phyloP scores from a whole-genome alignment of 441 rosid species.

The Erodium texanum region DNA sequence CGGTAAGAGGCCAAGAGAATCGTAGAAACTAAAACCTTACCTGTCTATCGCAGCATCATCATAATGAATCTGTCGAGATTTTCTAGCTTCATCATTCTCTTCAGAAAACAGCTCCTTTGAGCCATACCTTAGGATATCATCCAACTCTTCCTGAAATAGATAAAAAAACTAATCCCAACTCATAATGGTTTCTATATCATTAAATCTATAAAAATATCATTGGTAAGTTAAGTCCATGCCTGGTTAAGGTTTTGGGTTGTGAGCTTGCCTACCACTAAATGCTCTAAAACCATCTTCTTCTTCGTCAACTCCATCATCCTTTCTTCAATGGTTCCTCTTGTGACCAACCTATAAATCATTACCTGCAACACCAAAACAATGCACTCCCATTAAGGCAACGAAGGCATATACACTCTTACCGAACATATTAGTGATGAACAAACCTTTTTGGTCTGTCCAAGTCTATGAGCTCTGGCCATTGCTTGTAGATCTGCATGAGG shows the following conservation, averaged over 20 bases:
- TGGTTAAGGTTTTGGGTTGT: constrained; percentile 94
- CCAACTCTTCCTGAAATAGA: constrained; percentile 83
- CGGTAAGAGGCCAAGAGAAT: constrained; percentile 6
- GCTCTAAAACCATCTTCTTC: constrained; percentile 99
- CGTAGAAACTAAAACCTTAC: constrained; percentile 28
- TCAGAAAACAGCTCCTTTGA: constrained; percentile 95
- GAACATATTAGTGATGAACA: too few relatives aligned
- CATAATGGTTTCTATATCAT: too few relatives aligned
- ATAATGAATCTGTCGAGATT: constrained; percentile 93
- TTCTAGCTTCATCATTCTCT: constrained; percentile 87
- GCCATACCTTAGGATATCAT: constrained; percentile 95
- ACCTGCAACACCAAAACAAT: constrained; percentile 46
- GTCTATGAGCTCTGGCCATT: constrained; percentile 99
- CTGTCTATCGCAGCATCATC: constrained; percentile 92
- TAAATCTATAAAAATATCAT: too few relatives aligned
- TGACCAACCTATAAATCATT: constrained; percentile 85
- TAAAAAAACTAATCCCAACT: too few relatives aligned
- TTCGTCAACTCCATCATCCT: constrained; percentile 37
- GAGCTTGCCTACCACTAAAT: constrained; percentile 96
- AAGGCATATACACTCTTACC: too few relatives aligned
- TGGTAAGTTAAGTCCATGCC: constrained; percentile 24
- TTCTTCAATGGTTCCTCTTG: constrained; percentile 92
- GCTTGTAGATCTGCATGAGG: constrained; percentile 99
- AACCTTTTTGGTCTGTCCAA: constrained; percentile 96
- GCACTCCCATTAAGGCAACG: too few relatives aligned